Evolutionary conservation across 148 eudicot species (phyloP), one percentile per base, ranked within the genome.

Genomic region (Limonium bicolor): DNA sequence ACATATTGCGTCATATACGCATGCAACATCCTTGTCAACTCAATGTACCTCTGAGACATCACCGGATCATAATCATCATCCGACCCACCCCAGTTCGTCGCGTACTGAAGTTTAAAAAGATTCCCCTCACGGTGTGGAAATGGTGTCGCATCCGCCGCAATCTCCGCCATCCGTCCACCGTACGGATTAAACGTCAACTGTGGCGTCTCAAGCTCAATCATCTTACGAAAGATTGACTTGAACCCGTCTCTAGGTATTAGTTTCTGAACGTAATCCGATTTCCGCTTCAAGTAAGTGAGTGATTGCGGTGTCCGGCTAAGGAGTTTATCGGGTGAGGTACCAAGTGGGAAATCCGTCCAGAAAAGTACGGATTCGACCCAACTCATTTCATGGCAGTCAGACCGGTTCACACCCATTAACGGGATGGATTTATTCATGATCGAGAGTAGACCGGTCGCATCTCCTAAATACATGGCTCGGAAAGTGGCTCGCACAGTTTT

Each of bases 301-400:
- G 53, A 48, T 22, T 48, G 53, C 12, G 55, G 44, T 9, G 24
- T 38, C 2, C 55, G 25, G 34, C 44, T 51, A 7, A 36, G 55
- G 2, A 51, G 9, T 17, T 3, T 25, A 12, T 39, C 41, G 5
- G 39, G 33, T 1, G 55, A 36, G 4, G 55, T 51, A 4, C 45
- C 55, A 10, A 16, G 25, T 2, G 55, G 26, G 34, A 36, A 36
- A 8, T 51, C 55, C n/a, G 43, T 38, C 45, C 45, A 51, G 32
- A 51, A 51, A 6, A 39, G 40, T 18, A 36, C 55, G 0, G 55
- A 51, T 19, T 51, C 55, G n/a, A 28, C 55, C 55, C 55, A 51
- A 3, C 24, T 17, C 26, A 51, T 11, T 17, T 37, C 55, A 25
- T 36, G 34, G 24, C 14, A 2, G 32, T 51, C 55, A 5, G 55